Conservation (phyloP, 805 yeast genomes). For the Metschnikowia orientalis region DNA sequence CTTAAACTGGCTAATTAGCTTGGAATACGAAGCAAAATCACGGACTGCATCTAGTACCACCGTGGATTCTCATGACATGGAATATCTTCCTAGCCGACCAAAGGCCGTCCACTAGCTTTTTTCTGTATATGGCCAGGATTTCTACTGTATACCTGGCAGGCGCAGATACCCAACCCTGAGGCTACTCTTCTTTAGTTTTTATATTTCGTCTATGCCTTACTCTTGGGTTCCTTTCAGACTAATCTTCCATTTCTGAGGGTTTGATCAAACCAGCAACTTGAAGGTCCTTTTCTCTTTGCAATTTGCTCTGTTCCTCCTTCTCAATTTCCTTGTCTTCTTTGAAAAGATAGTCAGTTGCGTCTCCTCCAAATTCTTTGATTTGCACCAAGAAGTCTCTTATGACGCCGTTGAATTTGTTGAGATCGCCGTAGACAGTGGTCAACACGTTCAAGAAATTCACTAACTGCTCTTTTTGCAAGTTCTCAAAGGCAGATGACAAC, state of each 20-base stretch:
- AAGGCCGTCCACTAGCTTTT: too few species aligned
- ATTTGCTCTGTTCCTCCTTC: conserved; percentile 58
- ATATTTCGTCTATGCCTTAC: not conserved
- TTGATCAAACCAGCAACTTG: conserved; percentile 90
- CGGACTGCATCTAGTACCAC: too few species aligned
- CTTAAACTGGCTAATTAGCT: too few species aligned
- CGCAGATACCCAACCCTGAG: too few species aligned
- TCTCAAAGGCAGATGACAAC: conserved; percentile 87
- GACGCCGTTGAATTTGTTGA: conserved; percentile 70
- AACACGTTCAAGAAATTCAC: conserved; percentile 76
- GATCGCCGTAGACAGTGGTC: conserved; percentile 67
- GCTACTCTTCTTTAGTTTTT: not conserved
- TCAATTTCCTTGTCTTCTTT: conserved; percentile 90
- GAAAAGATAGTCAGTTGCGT: conserved; percentile 87
- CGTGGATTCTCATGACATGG: too few species aligned
- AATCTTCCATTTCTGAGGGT: conserved; percentile 90
- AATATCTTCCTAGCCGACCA: too few species aligned
- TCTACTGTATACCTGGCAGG: too few species aligned
- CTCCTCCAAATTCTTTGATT: conserved; percentile 93
- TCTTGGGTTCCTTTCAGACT: conserved; percentile 23
- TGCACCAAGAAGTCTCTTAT: conserved; percentile 95
- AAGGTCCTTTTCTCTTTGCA: conserved; percentile 76
- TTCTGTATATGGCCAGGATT: too few species aligned
- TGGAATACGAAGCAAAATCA: too few species aligned
- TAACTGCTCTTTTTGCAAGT: conserved; percentile 78